phyloP scores from a whole-genome alignment of 1,139 yeast genomes.

The Zygosaccharomyces pseudobailii region DNA sequence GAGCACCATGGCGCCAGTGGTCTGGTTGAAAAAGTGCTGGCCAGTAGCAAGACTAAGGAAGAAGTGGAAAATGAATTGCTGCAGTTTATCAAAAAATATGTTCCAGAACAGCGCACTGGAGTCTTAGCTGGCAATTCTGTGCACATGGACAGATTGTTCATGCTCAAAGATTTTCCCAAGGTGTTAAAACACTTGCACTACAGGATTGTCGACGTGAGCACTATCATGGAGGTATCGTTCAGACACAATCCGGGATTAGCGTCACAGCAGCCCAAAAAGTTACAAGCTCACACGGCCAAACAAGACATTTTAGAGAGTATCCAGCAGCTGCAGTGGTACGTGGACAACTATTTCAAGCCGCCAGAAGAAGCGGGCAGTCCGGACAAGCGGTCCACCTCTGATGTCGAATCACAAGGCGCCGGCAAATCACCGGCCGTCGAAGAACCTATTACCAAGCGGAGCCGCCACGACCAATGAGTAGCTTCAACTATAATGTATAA shows the following conservation, averaged over 20 bases:
- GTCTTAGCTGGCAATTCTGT: conserved; percentile 87
- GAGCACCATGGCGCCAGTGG: conserved; percentile 79
- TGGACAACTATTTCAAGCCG: conserved; percentile 51
- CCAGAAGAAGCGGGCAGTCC: conserved; percentile 11
- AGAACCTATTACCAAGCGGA: background rate
- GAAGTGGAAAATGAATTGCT: conserved; percentile 63
- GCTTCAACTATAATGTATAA: background rate
- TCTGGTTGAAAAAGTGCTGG: conserved; percentile 61
- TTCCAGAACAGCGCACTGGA: conserved; percentile 53
- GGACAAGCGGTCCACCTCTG: conserved; percentile 14
- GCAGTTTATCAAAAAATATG: conserved; percentile 52
- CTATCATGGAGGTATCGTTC: conserved; percentile 70
- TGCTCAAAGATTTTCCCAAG: conserved; percentile 77
- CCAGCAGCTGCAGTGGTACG: conserved; percentile 73
- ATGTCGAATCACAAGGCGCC: background rate
- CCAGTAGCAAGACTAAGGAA: conserved; percentile 48
- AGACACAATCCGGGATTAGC: conserved; percentile 67
- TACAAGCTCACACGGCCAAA: conserved; percentile 74
- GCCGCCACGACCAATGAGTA: background rate
- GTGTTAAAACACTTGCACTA: conserved; percentile 72
- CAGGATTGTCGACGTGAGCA: conserved; percentile 82
- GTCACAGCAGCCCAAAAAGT: conserved; percentile 55
- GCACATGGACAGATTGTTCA: conserved; percentile 85
- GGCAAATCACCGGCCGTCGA: background rate
- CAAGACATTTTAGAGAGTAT: conserved; percentile 88